These are phyloP conservation scores for Pleurotus giganteus DNA, from an alignment of 768 basidiomycete genomes.

Conservation along the genomic window DNA sequence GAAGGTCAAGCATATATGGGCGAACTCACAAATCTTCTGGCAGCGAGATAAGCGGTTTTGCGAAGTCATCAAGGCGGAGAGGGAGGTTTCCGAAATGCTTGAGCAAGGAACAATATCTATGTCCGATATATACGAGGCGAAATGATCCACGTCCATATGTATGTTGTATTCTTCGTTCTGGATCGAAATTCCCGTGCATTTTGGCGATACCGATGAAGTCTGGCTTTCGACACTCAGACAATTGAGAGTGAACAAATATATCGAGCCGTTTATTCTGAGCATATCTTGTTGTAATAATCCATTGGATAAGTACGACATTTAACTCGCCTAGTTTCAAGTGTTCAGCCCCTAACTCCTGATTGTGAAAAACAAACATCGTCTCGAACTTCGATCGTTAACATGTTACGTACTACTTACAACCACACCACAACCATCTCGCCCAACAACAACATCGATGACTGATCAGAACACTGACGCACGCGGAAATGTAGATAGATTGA, in stretches of 20 bases:
- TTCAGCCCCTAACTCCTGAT: too few species aligned
- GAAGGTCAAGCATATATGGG: conserved; percentile 23
- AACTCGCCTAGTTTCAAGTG: too few species aligned
- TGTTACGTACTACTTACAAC: neutral
- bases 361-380: neutral
- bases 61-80: neutral
- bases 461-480: neutral
- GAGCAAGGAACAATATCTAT: neutral
- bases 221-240: too few species aligned
- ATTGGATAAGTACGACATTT: too few species aligned
- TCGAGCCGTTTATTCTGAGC: too few species aligned
- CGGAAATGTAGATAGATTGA: conserved; percentile 4
- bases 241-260: too few species aligned
- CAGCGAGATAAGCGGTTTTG: neutral
- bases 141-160: too few species aligned
- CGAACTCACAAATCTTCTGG: conserved; percentile 12
- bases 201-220: too few species aligned
- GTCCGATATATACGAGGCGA: too few species aligned
- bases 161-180: too few species aligned
- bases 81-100: neutral
- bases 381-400: neutral
- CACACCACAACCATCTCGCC: neutral
- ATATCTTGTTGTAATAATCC: too few species aligned
- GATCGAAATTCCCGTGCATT: too few species aligned
- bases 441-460: neutral